Evolutionary conservation across 495 filamentous ascomycete genomes (phyloP), one percentile per base, ranked within the genome.

Genomic region (Penicillium odoratum): DNA sequence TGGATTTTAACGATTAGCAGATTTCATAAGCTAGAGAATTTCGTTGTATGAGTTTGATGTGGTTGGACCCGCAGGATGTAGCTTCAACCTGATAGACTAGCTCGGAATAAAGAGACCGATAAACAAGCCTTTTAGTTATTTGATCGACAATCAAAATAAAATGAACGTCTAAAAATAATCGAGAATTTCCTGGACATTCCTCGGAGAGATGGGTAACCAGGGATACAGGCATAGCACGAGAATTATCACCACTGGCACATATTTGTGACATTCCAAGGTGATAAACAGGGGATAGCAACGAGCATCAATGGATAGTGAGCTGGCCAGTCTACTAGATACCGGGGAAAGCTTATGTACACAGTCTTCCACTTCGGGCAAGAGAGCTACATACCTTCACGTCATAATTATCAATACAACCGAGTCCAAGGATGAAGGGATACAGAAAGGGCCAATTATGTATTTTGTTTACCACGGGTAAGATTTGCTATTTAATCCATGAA

Each of bases 201-300:
- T 45, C 57, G 59, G 64, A 61, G 49, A 33, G 52, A 59, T 61
- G 54, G 57, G 58, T 57, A 44, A 49, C 63, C 30, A 64, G 63
- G 60, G 63, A 49, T 54, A 59, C 28, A 45, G 42, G 43, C 53
- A 59, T 48, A 38, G 49, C 56, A 28, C 13, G 33, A 46, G 38
- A 51, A 42, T 59, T 45, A 56, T 53, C 36, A 59, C 45, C 62
- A 63, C 54, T 63, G 59, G 66, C 59, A 61, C 61, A 69, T 69
- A 65, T 57, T 56, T 59, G 29, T n/a, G 11, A 28, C 66, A 69
- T 67, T 67, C 66, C 66, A 53, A 13, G 46, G 26, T 43, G 60
- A 63, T 56, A 34, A 43, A 57, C 57, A 61, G n/a, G 40, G 33
- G 55, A 28, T 18, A 16, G 30, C 28, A 26, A 11, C 25, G 4